Evolutionary conservation across 75 land plant species (phyloP), one percentile per base, ranked within the genome.

Genomic region (Cunninghamia lanceolata): DNA sequence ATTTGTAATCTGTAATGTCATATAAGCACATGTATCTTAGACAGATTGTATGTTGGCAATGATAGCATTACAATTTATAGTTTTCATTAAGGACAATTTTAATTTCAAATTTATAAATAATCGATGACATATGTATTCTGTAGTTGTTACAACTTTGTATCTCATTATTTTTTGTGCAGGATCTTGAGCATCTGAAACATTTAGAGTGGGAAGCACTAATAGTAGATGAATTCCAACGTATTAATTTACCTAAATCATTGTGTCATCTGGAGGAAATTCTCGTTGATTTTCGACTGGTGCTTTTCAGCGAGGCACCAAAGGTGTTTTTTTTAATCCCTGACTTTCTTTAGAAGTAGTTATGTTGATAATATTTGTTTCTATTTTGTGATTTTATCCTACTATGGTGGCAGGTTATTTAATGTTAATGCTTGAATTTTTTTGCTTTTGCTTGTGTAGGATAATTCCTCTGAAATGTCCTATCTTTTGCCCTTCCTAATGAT

Each of bases 191-290:
- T 34, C 76, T 95, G 28, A 85, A 88, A 77, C 54, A 80, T 39
- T 84, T 95, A 42, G 88, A 86, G 19, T 96, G 97, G 95, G 96
- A 91, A 87, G 92, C 89, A 38, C 28, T 95, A 28, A 86, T 96
- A 68, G 76, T 96, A 84, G 96, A 96, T 91, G 95, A 96, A 68
- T 89, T 87, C 40, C 94, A 92, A 42, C 81, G 85, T 10, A 77
- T 90, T 25, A 88, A 85, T 17, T 83, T 88, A 40, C 85, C 85
- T 13, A 91, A 86, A 63, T 43, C 93, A 83, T 89, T 89, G 53
- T 91, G 86, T 47, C 83, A 87, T 59, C 39, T 93, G 53, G 89
- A 84, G 35, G 85, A 80, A 77, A 84, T 96, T 34, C 28, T 40
- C 1, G 47, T 92, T 21, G 87, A 76, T 80, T 92, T 90, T 80